phyloP scores from a whole-genome alignment of 148 eudicot genomes.

The Drosera capensis region DNA sequence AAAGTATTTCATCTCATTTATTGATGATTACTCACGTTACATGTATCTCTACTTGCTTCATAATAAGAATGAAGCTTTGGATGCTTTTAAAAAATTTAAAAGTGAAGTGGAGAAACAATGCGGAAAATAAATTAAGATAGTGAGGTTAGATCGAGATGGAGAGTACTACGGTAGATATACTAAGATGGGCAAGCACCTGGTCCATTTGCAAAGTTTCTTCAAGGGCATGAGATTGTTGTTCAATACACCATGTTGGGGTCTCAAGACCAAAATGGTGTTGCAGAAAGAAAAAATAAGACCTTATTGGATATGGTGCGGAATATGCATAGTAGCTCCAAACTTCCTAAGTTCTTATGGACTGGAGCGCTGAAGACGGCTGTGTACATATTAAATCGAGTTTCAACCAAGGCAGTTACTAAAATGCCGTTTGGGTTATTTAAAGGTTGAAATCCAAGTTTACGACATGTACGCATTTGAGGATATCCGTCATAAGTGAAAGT shows the following conservation, averaged over 20 bases:
- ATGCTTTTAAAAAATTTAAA: background rate
- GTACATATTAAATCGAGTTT: background rate
- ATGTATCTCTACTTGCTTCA: too few species aligned
- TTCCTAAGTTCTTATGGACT: too few species aligned
- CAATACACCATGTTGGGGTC: background rate
- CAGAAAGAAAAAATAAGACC: background rate
- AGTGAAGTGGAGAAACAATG: background rate
- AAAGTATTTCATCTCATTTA: too few species aligned
- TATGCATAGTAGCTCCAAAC: too few species aligned
- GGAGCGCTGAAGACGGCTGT: too few species aligned
- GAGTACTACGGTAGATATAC: too few species aligned
- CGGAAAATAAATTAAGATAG: too few species aligned
- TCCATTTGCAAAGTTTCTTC: constrained; percentile 4
- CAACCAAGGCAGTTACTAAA: background rate
- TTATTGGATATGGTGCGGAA: too few species aligned
- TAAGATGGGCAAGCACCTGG: constrained; percentile 2
- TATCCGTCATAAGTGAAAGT: background rate
- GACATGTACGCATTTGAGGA: background rate
- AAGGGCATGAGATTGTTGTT: background rate
- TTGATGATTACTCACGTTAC: too few species aligned
- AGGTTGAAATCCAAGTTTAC: background rate
- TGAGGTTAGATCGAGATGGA: too few species aligned
- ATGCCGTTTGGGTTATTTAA: background rate
- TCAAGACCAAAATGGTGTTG: background rate
- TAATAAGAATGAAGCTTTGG: too few species aligned